These are phyloP conservation scores for Tinospora cordifolia DNA, from an alignment of 164 flowering plant species.

Conservation along the genomic window DNA sequence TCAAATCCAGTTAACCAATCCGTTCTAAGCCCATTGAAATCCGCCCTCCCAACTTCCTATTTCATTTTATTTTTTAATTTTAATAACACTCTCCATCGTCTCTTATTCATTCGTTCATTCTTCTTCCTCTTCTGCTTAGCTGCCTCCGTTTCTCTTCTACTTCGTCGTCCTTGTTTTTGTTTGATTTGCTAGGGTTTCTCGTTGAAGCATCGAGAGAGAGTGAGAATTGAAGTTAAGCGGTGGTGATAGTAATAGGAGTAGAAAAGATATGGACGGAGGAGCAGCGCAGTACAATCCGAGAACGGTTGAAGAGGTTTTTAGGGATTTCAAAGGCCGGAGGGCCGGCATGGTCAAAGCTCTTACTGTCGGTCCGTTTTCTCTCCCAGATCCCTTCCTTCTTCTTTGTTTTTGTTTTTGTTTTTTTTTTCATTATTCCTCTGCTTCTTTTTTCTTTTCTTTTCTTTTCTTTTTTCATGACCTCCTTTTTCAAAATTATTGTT, in stretches of 20 bases:
- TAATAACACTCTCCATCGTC: background rate
- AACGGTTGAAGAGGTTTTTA: constrained; percentile 69
- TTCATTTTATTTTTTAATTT: background rate
- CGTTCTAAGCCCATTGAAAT: constrained; percentile 1
- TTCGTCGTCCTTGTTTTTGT: background rate
- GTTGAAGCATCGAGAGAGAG: background rate
- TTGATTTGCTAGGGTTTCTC: background rate
- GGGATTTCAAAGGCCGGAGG: constrained; percentile 68
- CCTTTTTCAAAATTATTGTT: too few relatives aligned
- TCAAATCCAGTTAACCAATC: constrained; percentile 13
- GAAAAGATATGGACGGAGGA: constrained; percentile 38
- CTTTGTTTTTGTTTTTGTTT: constrained; percentile 11
- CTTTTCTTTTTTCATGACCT: too few relatives aligned
- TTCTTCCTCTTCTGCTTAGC: background rate
- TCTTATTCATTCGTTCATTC: background rate
- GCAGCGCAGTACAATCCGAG: constrained; percentile 51
- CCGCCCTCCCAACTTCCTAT: background rate
- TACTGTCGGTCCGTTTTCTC: constrained; percentile 49
- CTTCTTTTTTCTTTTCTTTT: too few relatives aligned
- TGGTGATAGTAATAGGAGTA: background rate
- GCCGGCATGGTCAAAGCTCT: constrained; percentile 66
- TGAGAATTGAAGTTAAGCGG: background rate
- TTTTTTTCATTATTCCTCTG: background rate
- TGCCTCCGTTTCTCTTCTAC: constrained; percentile 1
- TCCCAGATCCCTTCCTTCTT: constrained; percentile 53